Evolutionary conservation across 2,329 filamentous ascomycete genomes (phyloP), one percentile per base, ranked within the genome.

Genomic region (Penicillium sp.): DNA sequence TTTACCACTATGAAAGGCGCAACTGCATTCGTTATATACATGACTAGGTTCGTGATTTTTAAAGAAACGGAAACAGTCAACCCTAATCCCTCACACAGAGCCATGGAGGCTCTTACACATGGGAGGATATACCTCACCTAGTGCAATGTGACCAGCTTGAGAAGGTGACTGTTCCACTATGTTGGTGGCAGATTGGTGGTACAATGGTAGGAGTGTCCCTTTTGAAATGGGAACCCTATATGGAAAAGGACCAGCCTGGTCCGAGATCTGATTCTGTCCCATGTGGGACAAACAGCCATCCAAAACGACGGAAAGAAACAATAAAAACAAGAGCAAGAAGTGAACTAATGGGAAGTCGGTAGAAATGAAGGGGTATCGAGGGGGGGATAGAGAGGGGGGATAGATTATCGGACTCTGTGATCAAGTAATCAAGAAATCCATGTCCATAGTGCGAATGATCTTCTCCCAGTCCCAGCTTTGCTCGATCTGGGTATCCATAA

Each of bases 381-480:
- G 11, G 34, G 39, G 45, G 21, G 40, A 48, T 18, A 46, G 40
- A 52, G 21, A n/a, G 40, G 24, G 5, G 24, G 24, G 24, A 27
- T 27, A 8, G 24, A 27, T 27, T 1, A 13, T 5, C n/a, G 36
- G 38, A 47, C 14, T 50, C 36, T 77, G 83, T 85, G 57, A 84
- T 79, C 60, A 86, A 71, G 60, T 86, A 85, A 62, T 86, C 83
- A 86, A 71, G 60, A 86, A 85, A 62, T 86, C 83, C 78, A 82
- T 84, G 18, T 81, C 79, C 72, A 83, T 81, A 46, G 77, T 75
- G 45, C 77, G 72, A 57, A 86, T 83, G 54, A 85, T 82, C 55
- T 74, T 80, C 69, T 86, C 83, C 83, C 83, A 86, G 66, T 86
- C 83, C 83, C 83, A 86, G 50, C 79, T 81, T 52, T 83, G 79